Evolutionary conservation across 768 basidiomycete genomes (phyloP), one percentile per base, ranked within the genome.

Genomic region (Leucosporidium scottii): DNA sequence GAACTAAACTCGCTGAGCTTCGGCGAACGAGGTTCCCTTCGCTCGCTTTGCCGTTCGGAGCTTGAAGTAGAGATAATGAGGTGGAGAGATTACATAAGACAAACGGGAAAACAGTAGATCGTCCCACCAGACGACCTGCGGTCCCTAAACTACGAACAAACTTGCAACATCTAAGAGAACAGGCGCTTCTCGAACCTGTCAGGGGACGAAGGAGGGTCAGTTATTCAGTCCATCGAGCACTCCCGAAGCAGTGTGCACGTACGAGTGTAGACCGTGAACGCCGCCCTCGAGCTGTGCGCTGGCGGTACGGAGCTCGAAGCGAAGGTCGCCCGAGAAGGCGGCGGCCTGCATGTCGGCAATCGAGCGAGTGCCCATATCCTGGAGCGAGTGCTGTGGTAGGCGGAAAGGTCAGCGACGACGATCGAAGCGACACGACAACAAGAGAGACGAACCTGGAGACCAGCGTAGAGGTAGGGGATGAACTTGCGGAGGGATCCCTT

Each of bases 251-350:
- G 23, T 9, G 21, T 34, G 34, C 12, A n/a, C 80, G 77, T 78
- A 94, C 85, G 91, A 93, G 81, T 97, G 90, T 69, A 97, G 79
- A 7, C 93, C 93, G 81, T 96, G 91, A 17, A 97, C 93, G 53
- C 91, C 91, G 59, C 94, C 94, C 79, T 96, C 94, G 49, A 93
- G 83, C 81, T 97, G 94, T 15, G 93, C 93, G 74, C 89, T 92
- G 15, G 93, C 89, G 3, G 93, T 97, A 76, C 94, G 84, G 76
- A 94, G 77, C 82, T 98, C 93, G 75, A 94, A 98, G 67, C 93
- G 80, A 25, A 96, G 89, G 34, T 77, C 79, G 21, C 91, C 90
- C 2, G 78, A 80, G 39, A 75, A 77, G 0, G 90, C 91, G 3
- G 83, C 85, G n/a, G 80, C 80, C 77, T 85, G 84, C 61, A 98